Evolutionary conservation across 495 filamentous ascomycete genomes (phyloP).

Genomic region (Achaetomiella virescens): DNA sequence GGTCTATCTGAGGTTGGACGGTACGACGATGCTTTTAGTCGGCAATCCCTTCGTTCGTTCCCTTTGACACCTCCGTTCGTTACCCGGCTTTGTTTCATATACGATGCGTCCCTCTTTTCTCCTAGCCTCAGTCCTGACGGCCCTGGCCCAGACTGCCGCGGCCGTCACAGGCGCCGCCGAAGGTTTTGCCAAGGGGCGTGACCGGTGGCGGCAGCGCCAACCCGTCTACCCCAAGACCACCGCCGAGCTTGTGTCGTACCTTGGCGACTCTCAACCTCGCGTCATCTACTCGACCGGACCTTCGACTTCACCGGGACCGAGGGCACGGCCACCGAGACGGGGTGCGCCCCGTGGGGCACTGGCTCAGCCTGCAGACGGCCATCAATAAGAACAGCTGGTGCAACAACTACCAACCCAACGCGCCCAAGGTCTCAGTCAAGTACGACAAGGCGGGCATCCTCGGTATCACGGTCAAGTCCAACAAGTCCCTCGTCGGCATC

Average conservation of each 20-base stretch:
- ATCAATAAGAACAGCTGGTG: conserved; percentile 5
- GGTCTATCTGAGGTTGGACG: too few relatives aligned
- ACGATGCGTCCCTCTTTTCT: too few relatives aligned
- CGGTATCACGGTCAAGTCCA: conserved; percentile 5
- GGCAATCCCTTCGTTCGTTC: too few relatives aligned
- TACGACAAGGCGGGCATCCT: conserved; percentile 7
- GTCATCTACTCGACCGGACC: conserved; percentile 7
- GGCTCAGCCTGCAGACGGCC: not conserved
- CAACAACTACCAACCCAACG: conserved; percentile 1
- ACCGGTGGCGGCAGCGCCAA: conserved; percentile 1
- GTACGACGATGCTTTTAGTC: too few relatives aligned
- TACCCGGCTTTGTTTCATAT: too few relatives aligned
- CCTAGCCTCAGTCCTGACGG: not conserved
- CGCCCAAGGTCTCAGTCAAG: conserved; percentile 1
- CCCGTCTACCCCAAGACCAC: conserved; percentile 2
- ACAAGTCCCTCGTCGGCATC: conserved; percentile 5
- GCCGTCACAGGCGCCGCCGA: conserved; percentile 4
- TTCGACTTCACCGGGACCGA: conserved; percentile 6
- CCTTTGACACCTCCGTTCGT: too few relatives aligned
- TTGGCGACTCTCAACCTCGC: conserved; percentile 1
- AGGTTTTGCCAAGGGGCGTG: conserved; percentile 3
- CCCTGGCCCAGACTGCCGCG: not conserved
- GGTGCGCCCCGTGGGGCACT: conserved; percentile 6
- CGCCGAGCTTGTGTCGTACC: conserved; percentile 1
- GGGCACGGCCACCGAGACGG: conserved; percentile 3